A percentile compares a stretch with the other conserved stretches of the same genome.
These are phyloP conservation scores for Cladosporium sp. DNA, from an alignment of 2,329 filamentous ascomycete species.

Conservation along the genomic window DNA sequence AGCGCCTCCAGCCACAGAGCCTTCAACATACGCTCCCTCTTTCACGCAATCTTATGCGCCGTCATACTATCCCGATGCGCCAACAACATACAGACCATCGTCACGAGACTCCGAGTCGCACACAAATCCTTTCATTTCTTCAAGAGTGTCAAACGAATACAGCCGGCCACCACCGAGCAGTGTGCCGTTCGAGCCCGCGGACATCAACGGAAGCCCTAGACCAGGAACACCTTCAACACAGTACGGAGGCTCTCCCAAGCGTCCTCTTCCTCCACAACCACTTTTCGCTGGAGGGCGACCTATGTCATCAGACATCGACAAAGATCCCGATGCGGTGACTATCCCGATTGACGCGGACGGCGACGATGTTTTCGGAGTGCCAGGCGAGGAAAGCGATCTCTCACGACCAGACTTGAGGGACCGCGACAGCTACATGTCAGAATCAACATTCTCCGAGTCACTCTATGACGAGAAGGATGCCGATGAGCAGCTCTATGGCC, in stretches of 20 bases:
- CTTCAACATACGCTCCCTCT: constrained; percentile 58
- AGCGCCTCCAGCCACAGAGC: constrained; percentile 61
- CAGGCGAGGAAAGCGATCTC: constrained; percentile 57
- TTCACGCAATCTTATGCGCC: constrained; percentile 15
- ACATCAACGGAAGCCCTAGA: constrained; percentile 85
- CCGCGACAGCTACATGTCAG: constrained; percentile 64
- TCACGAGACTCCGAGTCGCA: constrained; percentile 59
- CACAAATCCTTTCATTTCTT: constrained; percentile 57
- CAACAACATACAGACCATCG: constrained; percentile 57
- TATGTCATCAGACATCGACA: constrained; percentile 43
- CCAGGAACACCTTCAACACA: constrained; percentile 87
- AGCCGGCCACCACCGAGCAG: constrained; percentile 69
- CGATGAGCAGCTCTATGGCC: constrained; percentile 69
- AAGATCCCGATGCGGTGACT: constrained; percentile 62
- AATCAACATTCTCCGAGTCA: constrained; percentile 62
- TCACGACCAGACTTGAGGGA: constrained; percentile 60
- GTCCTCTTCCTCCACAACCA: constrained; percentile 85
- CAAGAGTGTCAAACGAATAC: constrained; percentile 62
- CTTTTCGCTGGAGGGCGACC: constrained; percentile 67
- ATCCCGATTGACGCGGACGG: constrained; percentile 65
- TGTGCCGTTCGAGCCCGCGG: constrained; percentile 78
- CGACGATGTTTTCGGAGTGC: constrained; percentile 66
- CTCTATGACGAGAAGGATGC: constrained; percentile 60
- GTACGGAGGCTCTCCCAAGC: constrained; percentile 83
- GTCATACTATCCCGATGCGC: constrained; percentile 19